These are phyloP conservation scores for Metschnikowia gruessii DNA, from an alignment of 805 yeast genomes.

Conservation along the genomic window DNA sequence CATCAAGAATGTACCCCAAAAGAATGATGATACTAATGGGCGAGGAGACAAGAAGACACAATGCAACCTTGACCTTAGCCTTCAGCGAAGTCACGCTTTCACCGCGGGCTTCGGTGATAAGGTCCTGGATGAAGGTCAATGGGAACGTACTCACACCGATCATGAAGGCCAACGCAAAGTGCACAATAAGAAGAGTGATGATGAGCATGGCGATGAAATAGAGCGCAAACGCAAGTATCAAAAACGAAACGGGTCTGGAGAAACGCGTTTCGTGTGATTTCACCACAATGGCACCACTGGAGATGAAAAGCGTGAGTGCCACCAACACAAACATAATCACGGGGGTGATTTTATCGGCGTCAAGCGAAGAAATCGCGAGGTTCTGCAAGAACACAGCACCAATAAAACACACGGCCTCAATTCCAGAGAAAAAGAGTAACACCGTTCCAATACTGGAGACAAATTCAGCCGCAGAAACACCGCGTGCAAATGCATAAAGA, in stretches of 20 bases:
- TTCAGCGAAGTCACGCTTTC: conserved; percentile 9
- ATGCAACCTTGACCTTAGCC: conserved; percentile 25
- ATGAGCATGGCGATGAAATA: conserved; percentile 61
- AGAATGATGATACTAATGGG: conserved; percentile 44
- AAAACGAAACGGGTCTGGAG: conserved; percentile 23
- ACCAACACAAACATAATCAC: conserved; percentile 1
- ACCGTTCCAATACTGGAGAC: conserved; percentile 24
- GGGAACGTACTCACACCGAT: conserved; percentile 77
- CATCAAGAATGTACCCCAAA: conserved; percentile 27
- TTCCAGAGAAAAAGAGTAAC: conserved; percentile 27
- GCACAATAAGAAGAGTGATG: conserved; percentile 72
- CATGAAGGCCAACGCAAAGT: conserved; percentile 75
- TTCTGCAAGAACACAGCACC: conserved; percentile 29
- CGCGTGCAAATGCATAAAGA: conserved; percentile 50
- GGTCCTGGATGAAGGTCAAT: conserved; percentile 55
- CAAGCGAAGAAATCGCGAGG: conserved; percentile 13
- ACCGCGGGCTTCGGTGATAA: conserved; percentile 18
- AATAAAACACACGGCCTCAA: conserved; percentile 25
- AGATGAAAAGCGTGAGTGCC: conserved; percentile 3
- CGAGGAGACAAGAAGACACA: conserved; percentile 45
- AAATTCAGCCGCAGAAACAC: conserved; percentile 25
- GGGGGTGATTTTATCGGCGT: background rate
- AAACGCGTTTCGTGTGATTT: conserved; percentile 12
- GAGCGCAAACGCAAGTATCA: conserved; percentile 47
- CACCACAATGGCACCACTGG: conserved; percentile 2